phyloP scores from a whole-genome alignment of 495 filamentous ascomycete species.

The Cetradonia linearis region DNA sequence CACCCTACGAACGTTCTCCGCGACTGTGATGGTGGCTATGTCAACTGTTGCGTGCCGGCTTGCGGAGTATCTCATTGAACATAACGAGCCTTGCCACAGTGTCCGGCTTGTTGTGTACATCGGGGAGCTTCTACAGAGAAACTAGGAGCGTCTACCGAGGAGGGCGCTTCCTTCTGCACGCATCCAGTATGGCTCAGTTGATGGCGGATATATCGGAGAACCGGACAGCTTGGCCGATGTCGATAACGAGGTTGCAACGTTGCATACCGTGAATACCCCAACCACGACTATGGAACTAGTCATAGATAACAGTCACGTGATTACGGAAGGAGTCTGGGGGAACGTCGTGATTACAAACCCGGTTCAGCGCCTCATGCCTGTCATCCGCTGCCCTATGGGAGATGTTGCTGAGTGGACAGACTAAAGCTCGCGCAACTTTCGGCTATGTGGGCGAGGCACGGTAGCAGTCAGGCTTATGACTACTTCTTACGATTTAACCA shows the following conservation, averaged over 20 bases:
- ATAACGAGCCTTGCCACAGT: not conserved
- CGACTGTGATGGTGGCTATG: not conserved
- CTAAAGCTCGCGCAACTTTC: not conserved
- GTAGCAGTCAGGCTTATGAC: not conserved
- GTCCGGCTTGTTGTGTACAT: conserved; percentile 3
- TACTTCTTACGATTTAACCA: not conserved
- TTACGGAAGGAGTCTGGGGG: conserved; percentile 1
- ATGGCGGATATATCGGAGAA: not conserved
- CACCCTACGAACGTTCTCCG: conserved; percentile 1
- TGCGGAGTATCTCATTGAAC: not conserved
- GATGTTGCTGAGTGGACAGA: conserved; percentile 5
- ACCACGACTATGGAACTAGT: not conserved
- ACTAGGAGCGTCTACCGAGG: not conserved
- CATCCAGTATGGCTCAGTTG: not conserved
- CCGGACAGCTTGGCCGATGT: not conserved
- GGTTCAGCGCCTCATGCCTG: not conserved
- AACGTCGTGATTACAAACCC: not conserved
- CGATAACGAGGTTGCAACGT: not conserved
- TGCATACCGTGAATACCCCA: not conserved
- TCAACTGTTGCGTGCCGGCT: conserved; percentile 4
- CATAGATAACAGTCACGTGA: not conserved
- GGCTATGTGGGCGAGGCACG: not conserved
- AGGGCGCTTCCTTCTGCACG: conserved; percentile 1
- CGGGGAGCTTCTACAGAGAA: conserved; percentile 6
- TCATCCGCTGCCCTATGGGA: not conserved